Conservation (phyloP, 257 asterid species). For the Solanum sejunctum region DNA sequence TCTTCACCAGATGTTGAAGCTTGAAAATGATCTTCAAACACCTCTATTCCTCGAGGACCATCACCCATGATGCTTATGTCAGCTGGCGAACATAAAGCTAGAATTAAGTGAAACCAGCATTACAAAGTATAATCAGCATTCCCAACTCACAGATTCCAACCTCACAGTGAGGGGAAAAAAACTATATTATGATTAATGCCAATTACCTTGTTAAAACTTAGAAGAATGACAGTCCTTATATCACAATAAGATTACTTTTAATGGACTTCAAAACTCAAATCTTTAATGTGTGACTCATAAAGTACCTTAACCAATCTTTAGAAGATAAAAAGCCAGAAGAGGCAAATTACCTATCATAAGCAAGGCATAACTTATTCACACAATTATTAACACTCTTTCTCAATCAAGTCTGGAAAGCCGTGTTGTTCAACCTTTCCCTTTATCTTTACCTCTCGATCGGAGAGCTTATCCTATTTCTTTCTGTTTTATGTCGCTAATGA, state of each 20-base stretch:
- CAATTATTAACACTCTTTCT: no score
- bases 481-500: no score
- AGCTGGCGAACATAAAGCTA: conserved; percentile 8
- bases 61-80: conserved; percentile 52
- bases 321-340: background rate
- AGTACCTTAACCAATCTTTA: background rate
- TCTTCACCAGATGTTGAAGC: conserved; percentile 44
- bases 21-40: conserved; percentile 50
- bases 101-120: background rate
- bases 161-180: background rate
- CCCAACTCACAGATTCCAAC: background rate
- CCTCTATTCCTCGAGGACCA: conserved; percentile 67
- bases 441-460: no score
- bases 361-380: background rate
- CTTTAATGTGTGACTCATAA: background rate
- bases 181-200: background rate
- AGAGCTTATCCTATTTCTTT: no score
- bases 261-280: background rate
- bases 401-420: no score
- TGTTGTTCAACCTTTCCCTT: no score
- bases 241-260: background rate
- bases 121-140: background rate
- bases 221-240: background rate
- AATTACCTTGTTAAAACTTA: background rate
- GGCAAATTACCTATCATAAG: background rate